phyloP scores from a whole-genome alignment of 805 yeast genomes.

The Zygosaccharomyces rouxii region DNA sequence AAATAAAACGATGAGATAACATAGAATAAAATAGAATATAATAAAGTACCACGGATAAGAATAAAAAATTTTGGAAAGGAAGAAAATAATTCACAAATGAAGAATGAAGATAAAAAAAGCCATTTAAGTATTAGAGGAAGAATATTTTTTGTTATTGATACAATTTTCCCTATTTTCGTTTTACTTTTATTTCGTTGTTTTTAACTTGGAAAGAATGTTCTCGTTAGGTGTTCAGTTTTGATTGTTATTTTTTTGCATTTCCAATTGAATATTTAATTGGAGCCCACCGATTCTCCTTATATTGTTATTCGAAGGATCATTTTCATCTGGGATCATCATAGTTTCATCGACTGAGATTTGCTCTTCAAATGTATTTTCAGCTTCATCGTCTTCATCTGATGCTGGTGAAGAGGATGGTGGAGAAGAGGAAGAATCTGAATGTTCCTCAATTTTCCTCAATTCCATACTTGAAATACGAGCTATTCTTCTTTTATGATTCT shows the following conservation, averaged over 20 bases:
- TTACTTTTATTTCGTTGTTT: background rate
- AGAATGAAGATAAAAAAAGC: background rate
- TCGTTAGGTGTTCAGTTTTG: background rate
- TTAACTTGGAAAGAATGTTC: background rate
- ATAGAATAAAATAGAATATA: background rate
- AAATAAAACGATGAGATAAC: background rate
- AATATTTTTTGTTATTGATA: background rate
- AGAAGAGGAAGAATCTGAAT: conserved; percentile 19
- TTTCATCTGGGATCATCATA: background rate
- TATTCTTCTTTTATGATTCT: conserved; percentile 16
- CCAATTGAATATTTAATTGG: conserved; percentile 22
- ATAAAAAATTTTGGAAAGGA: background rate
- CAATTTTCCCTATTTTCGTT: background rate
- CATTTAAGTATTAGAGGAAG: background rate
- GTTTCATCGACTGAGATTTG: conserved; percentile 9
- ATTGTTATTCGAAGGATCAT: conserved; percentile 2
- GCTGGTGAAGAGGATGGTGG: conserved; percentile 18
- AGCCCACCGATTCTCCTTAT: conserved; percentile 21
- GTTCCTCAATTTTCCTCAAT: conserved; percentile 26
- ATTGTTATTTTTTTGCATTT: conserved; percentile 9
- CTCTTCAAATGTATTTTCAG: conserved; percentile 13
- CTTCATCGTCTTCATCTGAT: conserved; percentile 22
- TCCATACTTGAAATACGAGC: conserved; percentile 26
- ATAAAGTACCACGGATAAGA: background rate
- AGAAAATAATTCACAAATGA: background rate